Conservation (phyloP, 768 basidiomycete species). For the Scleroderma bovista region DNA sequence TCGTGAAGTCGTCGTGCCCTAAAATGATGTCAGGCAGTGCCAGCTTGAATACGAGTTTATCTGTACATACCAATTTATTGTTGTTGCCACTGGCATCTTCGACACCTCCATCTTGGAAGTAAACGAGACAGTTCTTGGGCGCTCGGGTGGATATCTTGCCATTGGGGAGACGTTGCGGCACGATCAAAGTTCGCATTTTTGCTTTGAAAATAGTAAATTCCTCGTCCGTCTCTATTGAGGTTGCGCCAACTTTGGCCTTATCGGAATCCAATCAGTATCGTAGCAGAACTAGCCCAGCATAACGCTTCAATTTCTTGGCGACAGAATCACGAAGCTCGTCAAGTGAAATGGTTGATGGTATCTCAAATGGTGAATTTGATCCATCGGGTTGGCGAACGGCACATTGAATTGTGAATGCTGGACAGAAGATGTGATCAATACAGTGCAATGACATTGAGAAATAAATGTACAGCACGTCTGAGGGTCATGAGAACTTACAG, state of each 20-base stretch:
- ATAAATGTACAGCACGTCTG: background rate
- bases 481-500: constrained; percentile 10
- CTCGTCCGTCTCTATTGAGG: background rate
- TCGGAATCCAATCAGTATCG: constrained; percentile 1
- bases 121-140: background rate
- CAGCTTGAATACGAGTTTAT: background rate
- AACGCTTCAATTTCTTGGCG: constrained; percentile 1
- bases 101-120: background rate
- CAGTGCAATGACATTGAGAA: background rate
- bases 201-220: background rate
- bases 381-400: background rate
- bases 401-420: constrained; percentile 1
- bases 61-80: background rate
- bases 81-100: background rate
- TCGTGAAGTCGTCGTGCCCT: background rate
- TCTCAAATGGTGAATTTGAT: constrained; percentile 2
- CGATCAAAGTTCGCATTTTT: background rate
- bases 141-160: background rate
- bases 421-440: background rate
- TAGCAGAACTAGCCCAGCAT: background rate
- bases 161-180: background rate
- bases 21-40: background rate
- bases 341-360: background rate
- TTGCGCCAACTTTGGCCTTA: background rate
- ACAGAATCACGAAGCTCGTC: background rate